phyloP scores from a whole-genome alignment of 208 protist genomes.

The Trypanosoma conorhini region DNA sequence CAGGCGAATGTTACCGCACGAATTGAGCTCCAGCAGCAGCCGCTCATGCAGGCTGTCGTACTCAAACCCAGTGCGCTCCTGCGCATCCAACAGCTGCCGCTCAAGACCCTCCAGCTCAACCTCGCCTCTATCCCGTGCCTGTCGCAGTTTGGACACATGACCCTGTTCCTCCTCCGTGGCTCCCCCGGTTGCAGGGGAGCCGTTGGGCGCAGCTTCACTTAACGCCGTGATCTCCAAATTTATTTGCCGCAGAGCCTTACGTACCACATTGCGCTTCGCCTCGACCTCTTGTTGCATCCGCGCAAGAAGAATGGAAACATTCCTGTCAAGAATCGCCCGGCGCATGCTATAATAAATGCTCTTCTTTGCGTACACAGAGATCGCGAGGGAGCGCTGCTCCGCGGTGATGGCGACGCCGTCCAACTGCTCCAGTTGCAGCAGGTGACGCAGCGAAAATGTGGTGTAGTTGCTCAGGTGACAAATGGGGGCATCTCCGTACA shows the following conservation, averaged over 20 bases:
- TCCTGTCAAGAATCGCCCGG: conserved; percentile 87
- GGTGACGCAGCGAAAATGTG: conserved; percentile 86
- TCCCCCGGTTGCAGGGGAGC: not conserved
- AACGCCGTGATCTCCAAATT: conserved; percentile 31
- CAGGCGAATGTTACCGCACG: conserved; percentile 89
- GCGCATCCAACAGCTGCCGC: conserved; percentile 37
- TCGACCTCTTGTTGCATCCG: conserved; percentile 31
- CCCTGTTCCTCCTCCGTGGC: conserved; percentile 3
- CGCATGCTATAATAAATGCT: conserved; percentile 96
- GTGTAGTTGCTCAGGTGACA: conserved; percentile 94
- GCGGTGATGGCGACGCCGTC: conserved; percentile 75
- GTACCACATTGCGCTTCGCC: conserved; percentile 18
- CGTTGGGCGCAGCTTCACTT: not conserved
- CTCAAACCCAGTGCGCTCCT: conserved; percentile 37
- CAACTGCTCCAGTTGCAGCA: conserved; percentile 67
- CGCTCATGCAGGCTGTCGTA: conserved; percentile 44
- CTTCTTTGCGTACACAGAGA: conserved; percentile 93
- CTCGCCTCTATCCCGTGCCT: conserved; percentile 67
- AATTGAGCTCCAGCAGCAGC: conserved; percentile 83
- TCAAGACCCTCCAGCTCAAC: conserved; percentile 55
- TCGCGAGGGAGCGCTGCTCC: conserved; percentile 81
- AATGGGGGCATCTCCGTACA: conserved; percentile 93
- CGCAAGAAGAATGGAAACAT: conserved; percentile 58
- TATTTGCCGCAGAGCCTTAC: conserved; percentile 28
- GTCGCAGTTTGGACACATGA: conserved; percentile 30